Conservation (phyloP, 164 flowering plant genomes). For the Sedum album region DNA sequence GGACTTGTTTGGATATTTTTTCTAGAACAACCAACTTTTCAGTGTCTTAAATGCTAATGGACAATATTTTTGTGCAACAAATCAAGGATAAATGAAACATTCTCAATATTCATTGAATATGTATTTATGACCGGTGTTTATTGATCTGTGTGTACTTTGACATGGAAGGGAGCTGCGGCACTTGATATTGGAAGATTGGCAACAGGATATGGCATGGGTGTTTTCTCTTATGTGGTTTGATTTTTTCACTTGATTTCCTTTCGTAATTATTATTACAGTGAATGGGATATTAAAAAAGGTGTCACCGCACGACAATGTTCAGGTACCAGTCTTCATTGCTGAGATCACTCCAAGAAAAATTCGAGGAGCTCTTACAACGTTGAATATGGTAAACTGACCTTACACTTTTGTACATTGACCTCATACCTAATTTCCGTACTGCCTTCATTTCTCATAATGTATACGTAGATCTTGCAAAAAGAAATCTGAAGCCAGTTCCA, state of each 20-base stretch:
- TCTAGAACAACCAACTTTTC: too few species aligned
- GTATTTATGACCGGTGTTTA: neutral
- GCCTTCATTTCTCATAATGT: neutral
- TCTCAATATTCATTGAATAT: too few species aligned
- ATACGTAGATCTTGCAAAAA: neutral
- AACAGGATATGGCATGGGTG: slow-evolving; percentile 28
- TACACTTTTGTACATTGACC: too few species aligned
- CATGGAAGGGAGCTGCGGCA: slow-evolving; percentile 18
- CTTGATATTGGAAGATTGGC: slow-evolving; percentile 25
- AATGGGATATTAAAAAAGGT: neutral
- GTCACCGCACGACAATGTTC: neutral
- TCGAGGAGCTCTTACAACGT: slow-evolving; percentile 49
- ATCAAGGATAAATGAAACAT: too few species aligned
- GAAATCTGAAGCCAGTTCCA: neutral
- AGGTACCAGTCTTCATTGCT: slow-evolving; percentile 69
- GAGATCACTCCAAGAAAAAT: slow-evolving; percentile 61
- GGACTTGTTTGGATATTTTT: too few species aligned
- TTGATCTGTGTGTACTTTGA: slow-evolving; percentile 9
- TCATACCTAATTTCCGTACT: too few species aligned
- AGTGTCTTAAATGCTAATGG: too few species aligned
- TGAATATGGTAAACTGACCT: slow-evolving; percentile 58
- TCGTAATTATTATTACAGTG: neutral
- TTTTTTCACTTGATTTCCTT: neutral
- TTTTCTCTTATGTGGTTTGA: slow-evolving; percentile 28
- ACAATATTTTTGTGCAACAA: neutral